Evolutionary conservation across 371 early-diverging fungal species (phyloP).

Genomic region (Apophysomyces variabilis): DNA sequence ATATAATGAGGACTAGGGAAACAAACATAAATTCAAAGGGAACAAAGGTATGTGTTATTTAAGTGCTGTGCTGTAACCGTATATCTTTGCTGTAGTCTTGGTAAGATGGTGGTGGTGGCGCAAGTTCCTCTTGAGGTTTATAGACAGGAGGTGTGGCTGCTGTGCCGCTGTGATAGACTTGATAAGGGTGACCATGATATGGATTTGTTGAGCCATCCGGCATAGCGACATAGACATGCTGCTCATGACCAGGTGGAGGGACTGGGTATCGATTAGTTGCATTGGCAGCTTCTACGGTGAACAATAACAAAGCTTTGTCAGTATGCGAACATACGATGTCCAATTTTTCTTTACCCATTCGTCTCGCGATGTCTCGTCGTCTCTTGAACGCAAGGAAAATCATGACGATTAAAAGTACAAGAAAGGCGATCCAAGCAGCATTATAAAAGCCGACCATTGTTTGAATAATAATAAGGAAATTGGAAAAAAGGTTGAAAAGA

Average conservation of each 20-base stretch:
- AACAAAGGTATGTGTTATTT: background rate
- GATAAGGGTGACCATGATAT: background rate
- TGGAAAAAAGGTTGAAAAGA: conserved; percentile 6
- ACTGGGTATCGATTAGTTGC: background rate
- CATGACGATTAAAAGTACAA: conserved; percentile 18
- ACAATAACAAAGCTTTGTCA: background rate
- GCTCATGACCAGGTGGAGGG: conserved; percentile 2
- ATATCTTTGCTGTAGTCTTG: conserved; percentile 27
- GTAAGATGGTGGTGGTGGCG: conserved; percentile 24
- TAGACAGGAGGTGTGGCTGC: conserved; percentile 15
- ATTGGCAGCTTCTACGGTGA: background rate
- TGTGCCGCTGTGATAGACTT: background rate
- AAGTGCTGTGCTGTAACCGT: conserved; percentile 14
- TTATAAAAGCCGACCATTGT: conserved; percentile 25
- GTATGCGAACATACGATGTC: background rate
- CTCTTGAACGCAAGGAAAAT: conserved; percentile 1
- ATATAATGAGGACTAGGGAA: background rate
- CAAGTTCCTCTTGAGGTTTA: conserved; percentile 18
- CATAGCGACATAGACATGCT: background rate
- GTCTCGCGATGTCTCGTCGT: conserved; percentile 9
- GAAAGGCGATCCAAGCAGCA: conserved; percentile 24
- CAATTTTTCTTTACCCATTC: conserved; percentile 1
- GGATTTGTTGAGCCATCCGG: conserved; percentile 7
- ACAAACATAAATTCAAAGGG: background rate
- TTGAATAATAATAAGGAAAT: background rate